Base-by-base conservation (phyloP, 1,139 yeast species). In the Geotrichum cucujoidarum region DNA sequence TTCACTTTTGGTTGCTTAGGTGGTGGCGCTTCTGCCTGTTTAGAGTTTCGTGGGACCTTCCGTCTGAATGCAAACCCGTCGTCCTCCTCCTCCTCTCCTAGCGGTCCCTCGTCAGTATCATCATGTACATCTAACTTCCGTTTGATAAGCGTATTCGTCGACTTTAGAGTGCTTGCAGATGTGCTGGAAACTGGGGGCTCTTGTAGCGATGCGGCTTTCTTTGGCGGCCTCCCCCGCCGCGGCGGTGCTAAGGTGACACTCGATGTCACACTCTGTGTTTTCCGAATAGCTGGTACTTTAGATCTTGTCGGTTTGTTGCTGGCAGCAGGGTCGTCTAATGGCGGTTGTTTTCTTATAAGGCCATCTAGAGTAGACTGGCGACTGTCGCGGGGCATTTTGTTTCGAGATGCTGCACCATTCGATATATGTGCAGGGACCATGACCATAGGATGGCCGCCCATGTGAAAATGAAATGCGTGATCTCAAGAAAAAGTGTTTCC, bases 11-110 rank as follows among this genome's bases (percentile, higher is more conserved):
- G 32, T 27, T 35, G 31, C 2, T 21, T n/a, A 24, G 27, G 27
- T 24, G 10, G 10, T 6, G 43, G 17, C 10, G 34, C 37, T 17
- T 32, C 49, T 29, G 43, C 21, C 10, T 40, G 22, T 20, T 17
- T 45, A 2, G 47, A 17, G 13, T 20, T 14, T 22, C 14, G 31
- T 7, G 43, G 37, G 6, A 32, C 24, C 29, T 50, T 43, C 35
- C 51, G 25, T 29, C 54, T 40, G 34, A 55, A 55, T 22, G 51
- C 57, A 48, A 56, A 53, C 10, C 56, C 60, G 30, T 56, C 59
- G 31, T 55, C 57, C 24, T 51, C 55, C 30, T 55, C 57, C 21
- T 36, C 46, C 14, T 36, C 46, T 4, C 40, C 35, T 16, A 21
- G 16, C n/a, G 14, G 31, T 14, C 36, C 37, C 1, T 22, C 22